Conservation (phyloP, 2,329 filamentous ascomycete species). For the Aspergillus hiratsukae region DNA sequence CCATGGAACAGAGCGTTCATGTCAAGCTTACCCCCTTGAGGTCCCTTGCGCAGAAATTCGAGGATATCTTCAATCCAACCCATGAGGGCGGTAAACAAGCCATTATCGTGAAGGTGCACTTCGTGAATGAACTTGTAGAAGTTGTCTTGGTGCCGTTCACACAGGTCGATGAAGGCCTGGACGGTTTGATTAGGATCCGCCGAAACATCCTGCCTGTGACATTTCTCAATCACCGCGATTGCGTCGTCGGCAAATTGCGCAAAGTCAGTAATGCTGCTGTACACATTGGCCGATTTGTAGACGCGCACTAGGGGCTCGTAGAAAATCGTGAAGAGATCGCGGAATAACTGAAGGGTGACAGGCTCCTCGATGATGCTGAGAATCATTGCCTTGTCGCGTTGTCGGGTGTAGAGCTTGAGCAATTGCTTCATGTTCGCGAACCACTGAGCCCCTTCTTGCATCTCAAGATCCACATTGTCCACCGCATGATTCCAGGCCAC, state of each 20-base stretch:
- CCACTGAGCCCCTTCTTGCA: conserved; percentile 82
- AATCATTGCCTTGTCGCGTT: conserved; percentile 98
- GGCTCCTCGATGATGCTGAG: conserved; percentile 90
- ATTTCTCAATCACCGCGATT: conserved; percentile 70
- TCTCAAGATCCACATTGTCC: conserved; percentile 79
- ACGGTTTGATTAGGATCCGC: conserved; percentile 98
- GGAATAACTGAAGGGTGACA: conserved; percentile 92
- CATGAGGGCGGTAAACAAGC: conserved; percentile 94
- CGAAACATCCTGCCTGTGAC: conserved; percentile 72
- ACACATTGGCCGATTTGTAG: conserved; percentile 98
- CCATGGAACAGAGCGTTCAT: conserved; percentile 91
- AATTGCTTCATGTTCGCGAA: conserved; percentile 95
- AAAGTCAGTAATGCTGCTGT: conserved; percentile 96
- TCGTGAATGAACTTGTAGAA: conserved; percentile 99
- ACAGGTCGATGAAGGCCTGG: conserved; percentile 95
- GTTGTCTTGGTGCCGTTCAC: conserved; percentile 88
- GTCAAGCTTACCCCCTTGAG: conserved; percentile 76
- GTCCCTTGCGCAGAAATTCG: conserved; percentile 84
- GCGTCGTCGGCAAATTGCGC: conserved; percentile 88
- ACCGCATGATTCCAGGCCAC: conserved; percentile 94
- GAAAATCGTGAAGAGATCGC: conserved; percentile 96
- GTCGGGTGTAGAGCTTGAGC: conserved; percentile 83
- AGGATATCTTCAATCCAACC: conserved; percentile 94
- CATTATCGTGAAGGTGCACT: conserved; percentile 94
- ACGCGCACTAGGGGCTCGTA: conserved; percentile 96